Evolutionary conservation across 768 basidiomycete genomes (phyloP), one percentile per base, ranked within the genome.

Genomic region (Leccinum truebloodii): DNA sequence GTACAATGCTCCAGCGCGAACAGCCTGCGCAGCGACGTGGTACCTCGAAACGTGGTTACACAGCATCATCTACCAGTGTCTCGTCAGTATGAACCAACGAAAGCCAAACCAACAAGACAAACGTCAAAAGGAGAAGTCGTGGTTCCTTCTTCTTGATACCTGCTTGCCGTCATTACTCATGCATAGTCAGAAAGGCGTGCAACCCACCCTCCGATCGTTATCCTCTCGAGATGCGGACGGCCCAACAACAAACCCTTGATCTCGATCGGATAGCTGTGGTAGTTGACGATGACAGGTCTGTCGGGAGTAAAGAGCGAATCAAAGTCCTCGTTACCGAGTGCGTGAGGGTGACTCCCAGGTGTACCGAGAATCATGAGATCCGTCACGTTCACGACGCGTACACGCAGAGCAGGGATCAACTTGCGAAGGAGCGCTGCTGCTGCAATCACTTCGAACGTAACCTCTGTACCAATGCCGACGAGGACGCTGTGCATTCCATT

Each of bases 371-470:
- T 87, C 85, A 97, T 89, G 50, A 95, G 79, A 67, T 96, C 94
- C 2, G 92, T 91, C 60, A 96, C 88, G 65, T 96, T 95, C 59
- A 95, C 86, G 59, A 95, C 90, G 20, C 92, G 86, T 7, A 93
- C 87, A 39, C 94, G 87, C 28, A 97, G 81, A 9, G 81, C 80
- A 2, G 90, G 86, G n/a, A 79, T 79, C 24, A 83, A 75, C 67
- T 85, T 84, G 66, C 88, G 87, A 26, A 95, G 83, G 22, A 95
- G 80, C 3, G 86, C 86, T 0, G 92, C 89, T 1, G 94, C 94
- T 3, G 91, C 89, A 68, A 96, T 87, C 58, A 94, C 88, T 71
- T 97, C 94, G 65, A 92, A 89, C 0, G 92, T 95, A 24, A 92
- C 82, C 73, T 95, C 94, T 28, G 91, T 88, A 62, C 94, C 94